Conservation (phyloP, 441 rosid species). For the Biscutella laevigata region DNA sequence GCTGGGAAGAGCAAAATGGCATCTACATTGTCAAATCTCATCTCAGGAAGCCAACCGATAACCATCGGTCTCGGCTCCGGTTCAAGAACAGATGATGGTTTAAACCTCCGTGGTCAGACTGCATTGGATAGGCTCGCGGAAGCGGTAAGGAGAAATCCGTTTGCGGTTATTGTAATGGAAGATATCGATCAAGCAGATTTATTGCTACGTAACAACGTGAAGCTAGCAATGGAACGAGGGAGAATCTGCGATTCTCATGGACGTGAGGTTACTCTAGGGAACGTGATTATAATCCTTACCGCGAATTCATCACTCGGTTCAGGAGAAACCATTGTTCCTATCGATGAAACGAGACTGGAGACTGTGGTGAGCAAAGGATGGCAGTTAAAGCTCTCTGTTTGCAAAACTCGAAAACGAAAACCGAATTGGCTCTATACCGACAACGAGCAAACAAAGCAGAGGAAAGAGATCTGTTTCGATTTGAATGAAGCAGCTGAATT, state of each 20-base stretch:
- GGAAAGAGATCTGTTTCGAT: slow-evolving; percentile 66
- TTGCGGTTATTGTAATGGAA: slow-evolving; percentile 68
- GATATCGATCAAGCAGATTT: slow-evolving; percentile 79
- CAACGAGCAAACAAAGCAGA: slow-evolving; percentile 39
- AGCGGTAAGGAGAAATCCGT: slow-evolving; percentile 71
- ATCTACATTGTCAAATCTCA: slow-evolving; percentile 52
- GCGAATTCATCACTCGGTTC: slow-evolving; percentile 36
- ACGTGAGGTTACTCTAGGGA: slow-evolving; percentile 84
- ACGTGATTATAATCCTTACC: slow-evolving; percentile 73
- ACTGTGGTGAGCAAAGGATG: slow-evolving; percentile 50
- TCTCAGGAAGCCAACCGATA: slow-evolving; percentile 45
- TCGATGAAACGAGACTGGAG: slow-evolving; percentile 57
- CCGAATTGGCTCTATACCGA: slow-evolving; percentile 43
- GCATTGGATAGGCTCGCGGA: slow-evolving; percentile 70
- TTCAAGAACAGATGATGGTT: slow-evolving; percentile 36
- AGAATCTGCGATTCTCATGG: slow-evolving; percentile 81
- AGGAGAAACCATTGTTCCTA: slow-evolving; percentile 22
- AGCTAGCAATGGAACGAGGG: slow-evolving; percentile 84
- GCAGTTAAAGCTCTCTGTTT: slow-evolving; percentile 52
- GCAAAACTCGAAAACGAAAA: slow-evolving; percentile 57
- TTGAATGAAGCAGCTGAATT: slow-evolving; percentile 63
- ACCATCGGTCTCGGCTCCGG: slow-evolving; percentile 57
- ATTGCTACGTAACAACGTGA: slow-evolving; percentile 60
- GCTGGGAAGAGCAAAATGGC: slow-evolving; percentile 89
- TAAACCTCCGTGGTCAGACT: slow-evolving; percentile 68